Base-by-base conservation (phyloP, 2,329 filamentous ascomycete species). In the Escovopsis weberi region DNA sequence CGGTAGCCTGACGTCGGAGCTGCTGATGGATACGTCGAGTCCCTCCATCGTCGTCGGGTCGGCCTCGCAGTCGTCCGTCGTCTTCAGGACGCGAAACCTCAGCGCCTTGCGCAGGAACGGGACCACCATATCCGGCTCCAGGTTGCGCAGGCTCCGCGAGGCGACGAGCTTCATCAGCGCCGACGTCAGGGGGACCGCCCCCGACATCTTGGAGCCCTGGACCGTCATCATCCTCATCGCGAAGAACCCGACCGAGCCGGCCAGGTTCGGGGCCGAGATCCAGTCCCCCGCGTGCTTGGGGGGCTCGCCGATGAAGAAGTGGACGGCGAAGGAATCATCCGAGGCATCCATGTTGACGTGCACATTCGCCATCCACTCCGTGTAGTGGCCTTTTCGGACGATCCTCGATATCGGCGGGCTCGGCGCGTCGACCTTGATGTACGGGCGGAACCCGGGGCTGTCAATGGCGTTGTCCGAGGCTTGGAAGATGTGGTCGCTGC, bases 361-460 rank as follows among this genome's bases (percentile, higher is more conserved):
- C 37, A 88, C 69, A 51, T 82, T 84, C 50, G 75, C 76, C 23
- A 78, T 68, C 74, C 83, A 89, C 51, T 88, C 72, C 6, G 65
- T 67, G 51, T 78, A 76, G 9, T 55, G 54, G 37, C 59, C 59
- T 11, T 65, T 51, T 2, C 56, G 53, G 33, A 70, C 57, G 6
- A 69, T 53, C 26, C 51, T 45, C 3, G 53, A 49, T 3, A 43
- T 30, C 3, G 50, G 50, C 2, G 56, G 53, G 37, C 53, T 47
- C 15, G 45, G 38, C 2, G 52, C 50, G 23, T 53, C 51, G 6
- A 53, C 42, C 26, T 54, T 52, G 28, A 61, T 48, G 37, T 60
- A 53, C 11, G 55, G 53, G 12, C 38, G 43, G 15, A 48, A 47
- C 8, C 37, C 42, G 33, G 5, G 19, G 12, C 7, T 8, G 7